Evolutionary conservation across 108 stramenopile genomes (phyloP).

Genomic region (Poteriospumella lacustris): DNA sequence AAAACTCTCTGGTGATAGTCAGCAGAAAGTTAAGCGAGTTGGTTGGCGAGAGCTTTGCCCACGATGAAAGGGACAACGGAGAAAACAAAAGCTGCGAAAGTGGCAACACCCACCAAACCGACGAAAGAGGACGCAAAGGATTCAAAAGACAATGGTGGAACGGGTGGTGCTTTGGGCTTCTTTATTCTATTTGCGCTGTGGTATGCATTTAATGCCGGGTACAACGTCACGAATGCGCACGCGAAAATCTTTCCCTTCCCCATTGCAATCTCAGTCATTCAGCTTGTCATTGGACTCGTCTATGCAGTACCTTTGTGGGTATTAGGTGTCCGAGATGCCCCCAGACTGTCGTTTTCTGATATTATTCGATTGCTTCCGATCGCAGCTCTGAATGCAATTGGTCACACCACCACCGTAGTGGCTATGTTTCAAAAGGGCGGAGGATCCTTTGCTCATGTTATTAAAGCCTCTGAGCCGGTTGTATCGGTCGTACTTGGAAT

Average conservation of each 20-base stretch:
- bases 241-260: background rate
- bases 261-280: background rate
- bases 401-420: background rate
- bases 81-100: no score
- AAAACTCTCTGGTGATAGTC: no score
- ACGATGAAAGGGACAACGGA: no score
- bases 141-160: no score
- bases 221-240: background rate
- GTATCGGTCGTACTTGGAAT: background rate
- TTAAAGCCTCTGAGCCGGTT: constrained; percentile 12
- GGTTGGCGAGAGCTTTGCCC: no score
- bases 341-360: background rate
- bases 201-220: constrained; percentile 22
- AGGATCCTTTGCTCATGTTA: constrained; percentile 4
- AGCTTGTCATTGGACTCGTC: background rate
- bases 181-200: background rate
- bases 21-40: no score
- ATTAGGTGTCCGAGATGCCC: background rate
- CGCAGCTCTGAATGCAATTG: background rate
- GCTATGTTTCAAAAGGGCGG: constrained; percentile 14
- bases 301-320: constrained; percentile 3
- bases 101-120: no score
- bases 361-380: background rate
- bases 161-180: no score
- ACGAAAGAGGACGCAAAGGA: no score